Percentiles rank a stretch among this genome's conserved stretches.
phyloP scores from a whole-genome alignment of 345 rosid species.

The Corymbia maculata region DNA sequence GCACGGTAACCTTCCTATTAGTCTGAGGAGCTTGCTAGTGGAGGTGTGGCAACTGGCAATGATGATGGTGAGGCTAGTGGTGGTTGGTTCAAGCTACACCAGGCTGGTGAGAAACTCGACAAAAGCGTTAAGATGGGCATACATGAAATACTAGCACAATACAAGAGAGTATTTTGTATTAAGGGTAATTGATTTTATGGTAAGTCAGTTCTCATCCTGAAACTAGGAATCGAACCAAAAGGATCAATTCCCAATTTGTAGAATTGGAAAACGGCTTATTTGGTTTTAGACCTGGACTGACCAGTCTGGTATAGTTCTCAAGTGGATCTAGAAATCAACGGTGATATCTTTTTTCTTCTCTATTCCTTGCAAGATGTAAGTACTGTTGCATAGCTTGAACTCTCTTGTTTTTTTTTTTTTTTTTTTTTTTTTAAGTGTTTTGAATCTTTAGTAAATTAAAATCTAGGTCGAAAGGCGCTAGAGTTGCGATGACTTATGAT shows the following conservation, averaged over 20 bases:
- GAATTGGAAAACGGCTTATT: rapidly evolving
- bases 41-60: slow-evolving; percentile 35
- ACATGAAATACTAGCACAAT: slow-evolving; percentile 31
- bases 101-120: slow-evolving; percentile 62
- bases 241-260: rapidly evolving
- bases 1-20: slow-evolving; percentile 26
- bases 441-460: no score
- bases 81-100: slow-evolving; percentile 34
- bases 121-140: slow-evolving; percentile 69
- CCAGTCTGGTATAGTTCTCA: not conserved
- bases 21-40: slow-evolving; percentile 18
- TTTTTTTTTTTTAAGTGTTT: no score
- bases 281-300: not conserved
- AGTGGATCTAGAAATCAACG: not conserved
- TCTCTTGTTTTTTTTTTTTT: no score
- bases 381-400: no score
- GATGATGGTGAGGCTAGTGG: slow-evolving; percentile 21
- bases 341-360: not conserved
- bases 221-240: no score
- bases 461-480: not conserved
- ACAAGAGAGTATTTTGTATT: slow-evolving; percentile 29
- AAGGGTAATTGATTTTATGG: not conserved
- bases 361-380: rapidly evolving
- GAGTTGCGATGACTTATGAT: not conserved
- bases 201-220: no score